Evolutionary conservation across 2,329 filamentous ascomycete species (phyloP).

Genomic region (Waltergamsia citrina): DNA sequence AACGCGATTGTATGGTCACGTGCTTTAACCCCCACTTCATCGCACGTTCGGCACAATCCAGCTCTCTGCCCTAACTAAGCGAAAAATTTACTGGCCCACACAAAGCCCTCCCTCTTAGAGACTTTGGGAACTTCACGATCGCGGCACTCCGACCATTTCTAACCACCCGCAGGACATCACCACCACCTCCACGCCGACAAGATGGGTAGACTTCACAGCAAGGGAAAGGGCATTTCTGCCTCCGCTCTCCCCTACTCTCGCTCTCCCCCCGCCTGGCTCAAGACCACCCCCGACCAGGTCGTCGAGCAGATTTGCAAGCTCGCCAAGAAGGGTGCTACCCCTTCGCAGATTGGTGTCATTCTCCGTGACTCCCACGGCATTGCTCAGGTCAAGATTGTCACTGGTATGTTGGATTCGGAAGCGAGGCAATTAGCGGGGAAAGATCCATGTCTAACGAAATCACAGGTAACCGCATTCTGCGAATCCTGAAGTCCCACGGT

Average conservation of each 20-base stretch:
- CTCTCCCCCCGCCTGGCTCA: slow-evolving; percentile 87
- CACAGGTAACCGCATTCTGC: slow-evolving; percentile 98
- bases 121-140: slow-evolving; percentile 14
- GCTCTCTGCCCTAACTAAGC: slow-evolving; percentile 35
- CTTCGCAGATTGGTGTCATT: slow-evolving; percentile 97
- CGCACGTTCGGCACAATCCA: slow-evolving; percentile 4
- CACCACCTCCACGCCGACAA: slow-evolving; percentile 36
- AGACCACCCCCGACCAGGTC: slow-evolving; percentile 97
- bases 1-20: too few relatives aligned
- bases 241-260: slow-evolving; percentile 97
- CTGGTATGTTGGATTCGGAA: slow-evolving; percentile 55
- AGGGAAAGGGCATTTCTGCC: slow-evolving; percentile 97
- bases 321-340: slow-evolving; percentile 96
- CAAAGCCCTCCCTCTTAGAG: slow-evolving; percentile 14
- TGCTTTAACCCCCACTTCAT: slow-evolving; percentile 1
- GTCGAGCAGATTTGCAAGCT: slow-evolving; percentile 99
- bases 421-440: background rate
- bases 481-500: slow-evolving; percentile 97
- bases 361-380: slow-evolving; percentile 97
- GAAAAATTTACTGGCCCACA: slow-evolving; percentile 32
- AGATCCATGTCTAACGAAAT: background rate
- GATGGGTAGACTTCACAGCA: slow-evolving; percentile 98
- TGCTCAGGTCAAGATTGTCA: slow-evolving; percentile 95
- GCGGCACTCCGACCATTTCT: slow-evolving; percentile 4
- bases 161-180: slow-evolving; percentile 7